Conservation (phyloP, 352 stramenopile species). For the Thalassiosira pacifica region DNA sequence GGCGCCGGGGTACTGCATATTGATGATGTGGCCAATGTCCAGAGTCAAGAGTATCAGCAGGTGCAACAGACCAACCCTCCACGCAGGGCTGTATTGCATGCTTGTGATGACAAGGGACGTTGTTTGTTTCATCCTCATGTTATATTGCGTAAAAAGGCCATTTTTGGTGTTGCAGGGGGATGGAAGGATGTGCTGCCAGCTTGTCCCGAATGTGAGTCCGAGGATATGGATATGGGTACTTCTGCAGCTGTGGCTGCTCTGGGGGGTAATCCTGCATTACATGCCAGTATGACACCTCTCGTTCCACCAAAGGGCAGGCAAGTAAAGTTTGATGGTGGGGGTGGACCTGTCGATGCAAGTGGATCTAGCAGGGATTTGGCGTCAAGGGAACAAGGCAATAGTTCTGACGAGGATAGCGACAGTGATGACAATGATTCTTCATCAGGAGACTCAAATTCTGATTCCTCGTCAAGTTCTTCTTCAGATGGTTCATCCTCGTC, state of each 20-base stretch:
- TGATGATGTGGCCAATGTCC: background rate
- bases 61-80: conserved; percentile 1
- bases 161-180: conserved; percentile 52
- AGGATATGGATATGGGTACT: conserved; percentile 33
- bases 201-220: conserved; percentile 55
- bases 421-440: background rate
- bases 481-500: conserved; percentile 24
- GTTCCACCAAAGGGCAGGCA: background rate
- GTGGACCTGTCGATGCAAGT: too few relatives aligned
- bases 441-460: background rate
- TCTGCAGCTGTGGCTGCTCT: background rate
- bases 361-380: background rate
- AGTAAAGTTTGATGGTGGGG: background rate
- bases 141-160: conserved; percentile 57
- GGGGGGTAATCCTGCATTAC: background rate
- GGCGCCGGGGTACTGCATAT: background rate
- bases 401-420: background rate
- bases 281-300: too few relatives aligned
- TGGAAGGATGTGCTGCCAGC: conserved; percentile 53
- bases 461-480: background rate
- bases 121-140: conserved; percentile 66
- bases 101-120: conserved; percentile 55
- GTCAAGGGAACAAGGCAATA: too few relatives aligned
- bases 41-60: background rate
- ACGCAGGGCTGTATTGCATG: conserved; percentile 44